Evolutionary conservation across 352 stramenopile genomes (phyloP).

Genomic region (Phytophthora syringae): DNA sequence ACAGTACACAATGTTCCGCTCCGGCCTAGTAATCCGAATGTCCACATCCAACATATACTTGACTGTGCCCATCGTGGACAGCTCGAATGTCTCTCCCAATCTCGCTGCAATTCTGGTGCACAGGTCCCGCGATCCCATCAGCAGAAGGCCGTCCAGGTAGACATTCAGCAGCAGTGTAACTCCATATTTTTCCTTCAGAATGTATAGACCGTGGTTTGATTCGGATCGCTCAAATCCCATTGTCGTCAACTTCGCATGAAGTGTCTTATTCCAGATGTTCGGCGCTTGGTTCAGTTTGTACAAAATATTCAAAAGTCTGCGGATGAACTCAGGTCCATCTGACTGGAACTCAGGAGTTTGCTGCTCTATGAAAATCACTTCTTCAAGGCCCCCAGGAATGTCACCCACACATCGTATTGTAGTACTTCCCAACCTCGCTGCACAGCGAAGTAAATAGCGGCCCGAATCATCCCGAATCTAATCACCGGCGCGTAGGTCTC

Average conservation of each 20-base stretch:
- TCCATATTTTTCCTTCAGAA: not conserved
- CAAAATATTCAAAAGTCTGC: conserved; percentile 8
- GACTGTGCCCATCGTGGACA: too few species aligned
- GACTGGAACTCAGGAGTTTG: conserved; percentile 1
- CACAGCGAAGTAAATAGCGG: conserved; percentile 9
- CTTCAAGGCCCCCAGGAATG: conserved; percentile 10
- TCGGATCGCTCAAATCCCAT: conserved; percentile 5
- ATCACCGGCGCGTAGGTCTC: conserved; percentile 29
- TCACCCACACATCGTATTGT: conserved; percentile 7
- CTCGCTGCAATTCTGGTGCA: too few species aligned
- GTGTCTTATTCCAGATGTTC: conserved; percentile 23
- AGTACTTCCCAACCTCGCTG: conserved; percentile 5
- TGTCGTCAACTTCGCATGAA: not conserved
- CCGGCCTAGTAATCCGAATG: too few species aligned
- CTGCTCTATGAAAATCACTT: conserved; percentile 27
- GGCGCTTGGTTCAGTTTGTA: conserved; percentile 24
- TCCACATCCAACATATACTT: too few species aligned
- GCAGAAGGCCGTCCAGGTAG: too few species aligned
- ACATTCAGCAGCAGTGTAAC: not conserved
- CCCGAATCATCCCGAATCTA: conserved; percentile 18
- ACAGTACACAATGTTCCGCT: too few species aligned
- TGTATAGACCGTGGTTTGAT: conserved; percentile 18
- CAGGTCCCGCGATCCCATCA: too few species aligned
- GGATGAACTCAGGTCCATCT: conserved; percentile 4
- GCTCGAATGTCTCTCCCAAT: too few species aligned